Evolutionary conservation across 2,329 filamentous ascomycete species (phyloP).

Genomic region (Fusarium cyanostomum): DNA sequence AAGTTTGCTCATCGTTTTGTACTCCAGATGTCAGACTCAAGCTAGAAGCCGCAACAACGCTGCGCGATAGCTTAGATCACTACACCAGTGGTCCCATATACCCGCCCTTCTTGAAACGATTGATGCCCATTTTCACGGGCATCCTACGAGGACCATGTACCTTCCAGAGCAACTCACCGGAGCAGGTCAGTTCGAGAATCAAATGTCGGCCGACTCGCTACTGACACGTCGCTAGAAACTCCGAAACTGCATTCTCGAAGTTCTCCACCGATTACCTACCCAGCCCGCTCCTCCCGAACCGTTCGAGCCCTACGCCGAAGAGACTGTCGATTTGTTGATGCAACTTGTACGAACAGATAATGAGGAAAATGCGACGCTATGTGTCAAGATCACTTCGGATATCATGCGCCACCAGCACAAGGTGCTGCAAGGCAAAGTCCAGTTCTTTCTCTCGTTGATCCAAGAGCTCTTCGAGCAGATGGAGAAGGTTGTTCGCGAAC

Average conservation of each 20-base stretch:
- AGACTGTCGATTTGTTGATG: conserved; percentile 92
- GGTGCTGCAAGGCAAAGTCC: conserved; percentile 79
- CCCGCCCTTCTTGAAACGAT: conserved; percentile 80
- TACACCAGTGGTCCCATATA: conserved; percentile 84
- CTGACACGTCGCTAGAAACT: conserved; percentile 69
- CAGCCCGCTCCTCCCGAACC: conserved; percentile 76
- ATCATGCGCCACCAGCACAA: conserved; percentile 93
- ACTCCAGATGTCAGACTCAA: conserved; percentile 79
- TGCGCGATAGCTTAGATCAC: conserved; percentile 91
- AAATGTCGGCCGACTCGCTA: background rate
- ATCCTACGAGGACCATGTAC: conserved; percentile 87
- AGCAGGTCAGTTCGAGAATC: conserved; percentile 71
- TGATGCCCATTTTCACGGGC: conserved; percentile 89
- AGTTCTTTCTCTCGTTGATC: conserved; percentile 89
- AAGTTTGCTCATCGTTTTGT: conserved; percentile 9
- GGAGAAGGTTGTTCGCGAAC: conserved; percentile 93
- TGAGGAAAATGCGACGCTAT: conserved; percentile 98
- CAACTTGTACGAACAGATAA: conserved; percentile 89
- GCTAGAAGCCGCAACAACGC: conserved; percentile 81
- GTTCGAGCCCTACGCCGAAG: conserved; percentile 87
- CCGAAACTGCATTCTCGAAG: conserved; percentile 92
- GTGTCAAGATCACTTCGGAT: conserved; percentile 98
- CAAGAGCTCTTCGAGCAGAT: conserved; percentile 96
- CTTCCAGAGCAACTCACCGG: conserved; percentile 88
- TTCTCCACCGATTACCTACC: conserved; percentile 85